Percentiles rank a stretch among this genome's conserved stretches.
phyloP scores from a whole-genome alignment of 164 flowering plant genomes.

The Amborella trichopoda region DNA sequence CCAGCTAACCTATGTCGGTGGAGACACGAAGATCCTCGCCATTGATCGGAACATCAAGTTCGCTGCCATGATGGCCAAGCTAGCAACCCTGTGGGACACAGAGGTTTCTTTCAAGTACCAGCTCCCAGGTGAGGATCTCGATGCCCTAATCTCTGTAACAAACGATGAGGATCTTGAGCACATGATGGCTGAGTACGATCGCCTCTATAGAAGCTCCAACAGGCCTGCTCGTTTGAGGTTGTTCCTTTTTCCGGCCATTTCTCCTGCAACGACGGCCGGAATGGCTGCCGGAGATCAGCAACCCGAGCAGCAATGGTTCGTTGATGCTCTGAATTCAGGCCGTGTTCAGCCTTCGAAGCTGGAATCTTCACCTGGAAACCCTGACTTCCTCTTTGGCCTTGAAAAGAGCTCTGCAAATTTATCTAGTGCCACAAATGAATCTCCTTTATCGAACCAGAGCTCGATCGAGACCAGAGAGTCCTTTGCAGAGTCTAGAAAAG shows the following conservation, averaged over 20 bases:
- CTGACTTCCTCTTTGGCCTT: constrained; percentile 65
- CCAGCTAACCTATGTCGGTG: constrained; percentile 67
- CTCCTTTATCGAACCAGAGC: constrained; percentile 13
- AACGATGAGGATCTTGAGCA: constrained; percentile 81
- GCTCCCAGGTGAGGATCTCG: constrained; percentile 78
- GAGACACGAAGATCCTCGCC: constrained; percentile 73
- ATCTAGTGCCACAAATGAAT: background rate
- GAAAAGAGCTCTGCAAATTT: constrained; percentile 27
- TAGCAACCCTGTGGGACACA: constrained; percentile 25
- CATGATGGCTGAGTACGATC: constrained; percentile 79
- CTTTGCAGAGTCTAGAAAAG: constrained; percentile 11
- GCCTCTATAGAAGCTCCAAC: constrained; percentile 30
- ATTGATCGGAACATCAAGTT: constrained; percentile 49
- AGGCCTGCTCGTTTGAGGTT: constrained; percentile 63
- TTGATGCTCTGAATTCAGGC: constrained; percentile 62
- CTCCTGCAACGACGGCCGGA: constrained; percentile 5
- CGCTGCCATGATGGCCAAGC: constrained; percentile 27
- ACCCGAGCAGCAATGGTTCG: constrained; percentile 59
- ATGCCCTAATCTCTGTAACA: constrained; percentile 71
- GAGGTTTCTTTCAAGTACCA: constrained; percentile 62
- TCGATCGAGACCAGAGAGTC: constrained; percentile 7
- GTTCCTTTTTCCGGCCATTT: constrained; percentile 30
- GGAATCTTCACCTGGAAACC: constrained; percentile 13
- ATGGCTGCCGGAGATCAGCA: constrained; percentile 17
- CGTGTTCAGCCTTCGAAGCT: constrained; percentile 23